Percentiles rank a stretch among this genome's conserved stretches.
phyloP scores from a whole-genome alignment of 140 eudicot genomes.

The Cichorium intybus region DNA sequence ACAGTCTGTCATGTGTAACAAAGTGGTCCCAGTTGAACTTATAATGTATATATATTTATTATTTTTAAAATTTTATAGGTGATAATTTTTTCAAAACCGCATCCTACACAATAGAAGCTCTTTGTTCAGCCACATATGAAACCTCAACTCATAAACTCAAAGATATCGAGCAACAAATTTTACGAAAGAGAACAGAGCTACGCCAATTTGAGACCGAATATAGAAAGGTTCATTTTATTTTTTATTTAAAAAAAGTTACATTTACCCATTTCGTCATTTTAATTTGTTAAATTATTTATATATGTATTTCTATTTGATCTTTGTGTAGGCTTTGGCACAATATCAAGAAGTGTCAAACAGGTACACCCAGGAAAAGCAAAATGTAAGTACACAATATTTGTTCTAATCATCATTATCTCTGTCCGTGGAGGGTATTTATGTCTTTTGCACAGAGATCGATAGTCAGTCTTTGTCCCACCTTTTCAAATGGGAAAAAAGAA shows the following conservation, averaged over 20 bases:
- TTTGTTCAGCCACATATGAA: conserved; percentile 79
- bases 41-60: no score
- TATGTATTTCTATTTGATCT: neutral
- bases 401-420: no score
- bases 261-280: neutral
- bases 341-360: conserved; percentile 88
- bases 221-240: conserved; percentile 59
- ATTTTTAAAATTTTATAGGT: conserved; percentile 66
- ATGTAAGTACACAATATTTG: conserved; percentile 47
- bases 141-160: conserved; percentile 73
- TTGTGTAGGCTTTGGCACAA: conserved; percentile 81
- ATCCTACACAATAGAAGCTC: conserved; percentile 85
- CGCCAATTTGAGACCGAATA: conserved; percentile 94
- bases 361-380: conserved; percentile 84
- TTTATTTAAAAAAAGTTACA: neutral
- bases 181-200: conserved; percentile 85
- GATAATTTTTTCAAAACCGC: conserved; percentile 98
- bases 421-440: neutral
- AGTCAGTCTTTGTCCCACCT: no score
- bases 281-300: neutral
- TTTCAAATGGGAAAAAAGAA: no score
- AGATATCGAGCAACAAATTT: conserved; percentile 81
- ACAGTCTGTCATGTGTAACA: no score
- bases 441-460: no score
- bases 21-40: no score